A percentile compares a stretch with the other conserved stretches of the same genome.
These are phyloP conservation scores for Rhizophagus clarus DNA, from an alignment of 192 early-diverging fungal genomes.

Conservation along the genomic window DNA sequence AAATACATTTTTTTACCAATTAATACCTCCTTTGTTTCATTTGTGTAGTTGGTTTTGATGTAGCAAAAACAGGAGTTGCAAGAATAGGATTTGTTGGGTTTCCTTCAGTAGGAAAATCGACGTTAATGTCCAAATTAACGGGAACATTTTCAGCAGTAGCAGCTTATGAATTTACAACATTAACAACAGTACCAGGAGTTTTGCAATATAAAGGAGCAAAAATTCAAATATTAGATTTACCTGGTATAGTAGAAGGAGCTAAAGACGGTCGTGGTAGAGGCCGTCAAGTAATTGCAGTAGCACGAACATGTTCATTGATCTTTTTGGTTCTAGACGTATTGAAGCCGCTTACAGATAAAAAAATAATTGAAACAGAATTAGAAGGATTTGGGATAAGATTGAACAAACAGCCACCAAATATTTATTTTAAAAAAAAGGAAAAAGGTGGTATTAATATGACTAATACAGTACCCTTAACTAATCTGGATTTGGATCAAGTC, in stretches of 20 bases:
- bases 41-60: slow-evolving; percentile 87
- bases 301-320: slow-evolving; percentile 95
- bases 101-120: slow-evolving; percentile 97
- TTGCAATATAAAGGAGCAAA: slow-evolving; percentile 97
- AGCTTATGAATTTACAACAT: slow-evolving; percentile 98
- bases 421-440: slow-evolving; percentile 96
- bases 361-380: slow-evolving; percentile 93
- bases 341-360: slow-evolving; percentile 91
- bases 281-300: slow-evolving; percentile 93
- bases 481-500: slow-evolving; percentile 87
- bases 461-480: slow-evolving; percentile 85
- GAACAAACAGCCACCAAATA: slow-evolving; percentile 96
- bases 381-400: slow-evolving; percentile 97
- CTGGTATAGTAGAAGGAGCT: slow-evolving; percentile 99
- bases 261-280: slow-evolving; percentile 92
- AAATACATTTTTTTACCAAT: not conserved
- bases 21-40: not conserved
- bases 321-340: slow-evolving; percentile 97
- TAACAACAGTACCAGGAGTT: slow-evolving; percentile 97
- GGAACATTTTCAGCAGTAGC: slow-evolving; percentile 96
- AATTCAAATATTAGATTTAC: slow-evolving; percentile 98
- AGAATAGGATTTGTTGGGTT: slow-evolving; percentile 88
- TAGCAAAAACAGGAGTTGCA: slow-evolving; percentile 98
- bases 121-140: slow-evolving; percentile 96
- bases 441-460: slow-evolving; percentile 95